Base-by-base conservation (phyloP, 768 basidiomycete genomes). In the Scleroderma citrinum region DNA sequence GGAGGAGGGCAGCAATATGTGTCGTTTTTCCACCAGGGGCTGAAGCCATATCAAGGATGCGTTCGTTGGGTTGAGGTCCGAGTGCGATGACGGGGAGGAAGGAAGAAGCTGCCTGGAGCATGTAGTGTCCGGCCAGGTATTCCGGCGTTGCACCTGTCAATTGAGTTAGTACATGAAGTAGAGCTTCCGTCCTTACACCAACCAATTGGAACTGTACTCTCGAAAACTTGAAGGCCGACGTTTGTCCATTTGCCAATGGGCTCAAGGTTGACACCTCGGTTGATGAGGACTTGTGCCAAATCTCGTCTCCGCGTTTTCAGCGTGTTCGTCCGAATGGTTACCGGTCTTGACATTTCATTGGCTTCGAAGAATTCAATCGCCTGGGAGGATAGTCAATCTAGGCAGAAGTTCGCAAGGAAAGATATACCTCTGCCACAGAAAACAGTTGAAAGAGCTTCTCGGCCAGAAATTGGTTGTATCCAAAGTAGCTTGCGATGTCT, bases 161-260 rank as follows among this genome's bases (percentile, higher is more conserved):
- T 19, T 24, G 36, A 10, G 12, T 21, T 44, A 32, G 40, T 38
- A 44, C 35, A n/a, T 48, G 5, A 12, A 7, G 43, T 32, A 19
- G 29, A 44, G 39, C n/a, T 17, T 29, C 29, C 16, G 23, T 44
- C 5, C n/a, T 17, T 20, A n/a, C 24, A 53, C 62, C 44, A 59
- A 80, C 91, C 95, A 53, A 99, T 91, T 0, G 96, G 96, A 2
- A 99, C 93, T 52, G 80, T 84, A 55, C 88, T 91, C 70, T 97
- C 95, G 64, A 98, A 98, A 3, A 99, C 87, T 67, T 98, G 96
- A n/a, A 99, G 76, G 14, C 96, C 96, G 54, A 97, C 94, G 62
- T 97, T 98, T 24, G 91, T 91, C 96, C 96, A 98, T 71, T 98
- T 98, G 26, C 95, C 96, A 56, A 99, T 94, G 19, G 96, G 94